Percentiles rank a stretch among this genome's conserved stretches.
These are phyloP conservation scores for Chrysoporthe austroafricana DNA, from an alignment of 2,329 filamentous ascomycete genomes.

Conservation along the genomic window DNA sequence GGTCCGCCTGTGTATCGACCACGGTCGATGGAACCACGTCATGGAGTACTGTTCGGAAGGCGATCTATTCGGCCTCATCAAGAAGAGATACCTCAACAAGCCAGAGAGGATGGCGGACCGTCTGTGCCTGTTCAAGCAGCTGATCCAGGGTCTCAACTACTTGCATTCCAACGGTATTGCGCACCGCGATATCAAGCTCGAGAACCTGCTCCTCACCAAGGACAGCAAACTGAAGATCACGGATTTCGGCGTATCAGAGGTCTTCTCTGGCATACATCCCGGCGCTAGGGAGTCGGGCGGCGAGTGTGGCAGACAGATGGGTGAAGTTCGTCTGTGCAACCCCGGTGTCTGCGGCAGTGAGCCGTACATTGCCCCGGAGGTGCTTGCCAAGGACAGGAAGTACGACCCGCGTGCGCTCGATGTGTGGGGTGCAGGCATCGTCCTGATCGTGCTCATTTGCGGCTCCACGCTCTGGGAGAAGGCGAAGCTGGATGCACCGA, in stretches of 20 bases:
- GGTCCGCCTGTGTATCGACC: conserved; percentile 73
- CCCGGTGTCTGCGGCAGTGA: conserved; percentile 84
- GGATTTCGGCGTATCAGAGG: conserved; percentile 88
- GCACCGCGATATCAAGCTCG: conserved; percentile 88
- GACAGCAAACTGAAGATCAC: conserved; percentile 87
- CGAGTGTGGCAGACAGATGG: conserved; percentile 75
- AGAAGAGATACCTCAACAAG: conserved; percentile 71
- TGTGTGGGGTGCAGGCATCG: conserved; percentile 83
- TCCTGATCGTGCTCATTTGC: conserved; percentile 78
- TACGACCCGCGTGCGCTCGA: conserved; percentile 80
- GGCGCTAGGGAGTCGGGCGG: conserved; percentile 74
- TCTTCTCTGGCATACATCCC: conserved; percentile 81
- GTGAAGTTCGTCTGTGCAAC: conserved; percentile 69
- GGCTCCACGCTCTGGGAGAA: conserved; percentile 75
- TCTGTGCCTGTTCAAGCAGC: conserved; percentile 86
- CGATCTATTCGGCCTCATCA: conserved; percentile 76
- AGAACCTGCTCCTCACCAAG: conserved; percentile 79
- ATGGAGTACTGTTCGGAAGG: conserved; percentile 91
- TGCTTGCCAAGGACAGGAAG: conserved; percentile 67
- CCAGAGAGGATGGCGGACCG: conserved; percentile 66
- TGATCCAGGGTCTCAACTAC: conserved; percentile 80
- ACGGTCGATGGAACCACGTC: conserved; percentile 82
- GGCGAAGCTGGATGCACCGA: conserved; percentile 54
- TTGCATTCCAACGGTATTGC: conserved; percentile 84
- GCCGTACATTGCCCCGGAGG: conserved; percentile 87